Percentiles rank a stretch among this genome's conserved stretches.
Conservation (phyloP, 768 basidiomycete genomes). For the Tricholoma bakamatsutake region DNA sequence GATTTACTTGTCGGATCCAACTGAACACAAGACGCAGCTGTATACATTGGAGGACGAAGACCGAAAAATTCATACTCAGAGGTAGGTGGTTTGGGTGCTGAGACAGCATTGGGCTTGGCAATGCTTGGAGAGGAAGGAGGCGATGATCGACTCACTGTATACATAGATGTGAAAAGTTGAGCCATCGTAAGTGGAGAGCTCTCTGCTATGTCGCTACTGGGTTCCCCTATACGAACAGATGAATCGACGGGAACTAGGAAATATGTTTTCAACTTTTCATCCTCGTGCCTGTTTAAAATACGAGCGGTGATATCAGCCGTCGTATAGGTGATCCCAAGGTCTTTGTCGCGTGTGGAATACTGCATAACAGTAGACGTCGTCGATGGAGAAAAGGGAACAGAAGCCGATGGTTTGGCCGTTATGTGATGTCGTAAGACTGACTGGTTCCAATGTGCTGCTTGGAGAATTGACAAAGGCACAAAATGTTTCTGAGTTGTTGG, state of each 20-base stretch:
- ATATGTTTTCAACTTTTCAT: conserved; percentile 34
- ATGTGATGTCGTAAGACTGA: conserved; percentile 61
- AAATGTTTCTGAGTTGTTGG: conserved; percentile 63
- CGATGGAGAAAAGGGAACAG: conserved; percentile 23
- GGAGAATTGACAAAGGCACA: conserved; percentile 60
- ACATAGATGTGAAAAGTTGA: conserved; percentile 50
- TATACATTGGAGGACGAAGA: conserved; percentile 40
- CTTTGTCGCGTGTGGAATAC: conserved; percentile 43
- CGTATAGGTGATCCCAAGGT: conserved; percentile 57
- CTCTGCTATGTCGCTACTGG: conserved; percentile 32
- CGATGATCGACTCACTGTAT: conserved; percentile 15
- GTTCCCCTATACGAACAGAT: conserved; percentile 72
- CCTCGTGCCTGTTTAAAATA: conserved; percentile 14
- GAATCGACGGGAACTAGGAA: conserved; percentile 66
- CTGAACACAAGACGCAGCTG: conserved; percentile 34
- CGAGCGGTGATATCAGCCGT: conserved; percentile 44
- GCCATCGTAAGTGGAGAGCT: conserved; percentile 51
- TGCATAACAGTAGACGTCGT: not conserved
- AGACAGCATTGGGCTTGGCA: conserved; percentile 16
- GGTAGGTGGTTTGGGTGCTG: conserved; percentile 22
- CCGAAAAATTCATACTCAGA: conserved; percentile 62
- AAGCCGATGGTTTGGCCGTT: conserved; percentile 33
- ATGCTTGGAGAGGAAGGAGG: conserved; percentile 22
- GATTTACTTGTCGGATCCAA: conserved; percentile 39
- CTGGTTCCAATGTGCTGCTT: conserved; percentile 77